phyloP scores from a whole-genome alignment of 495 filamentous ascomycete species.

The Geopyxis carbonaria region DNA sequence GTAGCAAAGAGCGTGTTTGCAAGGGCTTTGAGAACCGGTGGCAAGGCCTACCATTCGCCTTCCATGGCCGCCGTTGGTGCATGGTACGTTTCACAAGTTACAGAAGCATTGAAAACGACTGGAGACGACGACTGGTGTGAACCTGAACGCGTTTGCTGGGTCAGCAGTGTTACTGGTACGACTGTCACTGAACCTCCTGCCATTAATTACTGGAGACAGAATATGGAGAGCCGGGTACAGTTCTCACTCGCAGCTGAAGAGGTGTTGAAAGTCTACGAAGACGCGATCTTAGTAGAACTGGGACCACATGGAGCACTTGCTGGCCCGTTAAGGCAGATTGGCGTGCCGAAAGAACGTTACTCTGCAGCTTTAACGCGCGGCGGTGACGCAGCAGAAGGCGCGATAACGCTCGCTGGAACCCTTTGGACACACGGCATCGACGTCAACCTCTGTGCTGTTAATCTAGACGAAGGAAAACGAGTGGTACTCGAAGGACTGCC shows the following conservation, averaged over 20 bases:
- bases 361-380: constrained; percentile 25
- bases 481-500: constrained; percentile 29
- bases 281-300: constrained; percentile 36
- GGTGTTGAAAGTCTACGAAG: constrained; percentile 2
- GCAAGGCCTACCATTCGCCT: constrained; percentile 45
- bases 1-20: not conserved
- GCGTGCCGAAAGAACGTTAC: constrained; percentile 28
- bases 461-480: not conserved
- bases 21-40: constrained; percentile 23
- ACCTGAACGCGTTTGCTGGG: constrained; percentile 15
- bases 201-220: constrained; percentile 37
- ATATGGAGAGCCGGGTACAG: constrained; percentile 31
- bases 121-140: too few species aligned
- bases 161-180: constrained; percentile 25
- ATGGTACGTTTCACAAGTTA: constrained; percentile 29
- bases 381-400: constrained; percentile 24
- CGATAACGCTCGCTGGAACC: constrained; percentile 26
- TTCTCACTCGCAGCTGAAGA: constrained; percentile 29
- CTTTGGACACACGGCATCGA: constrained; percentile 27
- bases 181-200: not conserved
- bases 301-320: constrained; percentile 49
- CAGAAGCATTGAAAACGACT: constrained; percentile 26
- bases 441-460: constrained; percentile 18
- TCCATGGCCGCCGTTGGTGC: constrained; percentile 34
- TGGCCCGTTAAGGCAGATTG: constrained; percentile 40